Percentiles rank a stretch among this genome's conserved stretches.
These are phyloP conservation scores for Perilla frutescens DNA, from an alignment of 257 asterid species.

Conservation along the genomic window DNA sequence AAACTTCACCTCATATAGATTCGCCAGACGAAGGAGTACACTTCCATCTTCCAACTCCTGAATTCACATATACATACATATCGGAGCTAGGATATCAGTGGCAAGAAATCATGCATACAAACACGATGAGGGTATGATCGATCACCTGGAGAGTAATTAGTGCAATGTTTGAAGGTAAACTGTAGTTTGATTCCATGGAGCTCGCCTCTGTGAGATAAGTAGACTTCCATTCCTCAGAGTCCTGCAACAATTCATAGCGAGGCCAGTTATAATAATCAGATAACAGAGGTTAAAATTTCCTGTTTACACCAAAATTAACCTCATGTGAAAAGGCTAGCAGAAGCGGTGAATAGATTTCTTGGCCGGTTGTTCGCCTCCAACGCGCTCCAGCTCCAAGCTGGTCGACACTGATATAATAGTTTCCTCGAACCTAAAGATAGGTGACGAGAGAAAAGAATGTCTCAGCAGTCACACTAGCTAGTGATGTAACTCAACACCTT, in stretches of 20 bases:
- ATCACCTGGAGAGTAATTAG: constrained; percentile 83
- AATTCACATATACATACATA: constrained; percentile 22
- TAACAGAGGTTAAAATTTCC: neutral
- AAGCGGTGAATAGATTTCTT: constrained; percentile 90
- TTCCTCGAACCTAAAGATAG: constrained; percentile 72
- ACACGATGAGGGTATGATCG: neutral
- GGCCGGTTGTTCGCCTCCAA: constrained; percentile 87
- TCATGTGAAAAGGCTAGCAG: constrained; percentile 74
- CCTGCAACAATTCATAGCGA: constrained; percentile 46
- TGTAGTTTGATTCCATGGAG: constrained; percentile 67
- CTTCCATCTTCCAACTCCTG: constrained; percentile 69
- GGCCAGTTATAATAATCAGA: constrained; percentile 10
- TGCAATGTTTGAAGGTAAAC: constrained; percentile 75
- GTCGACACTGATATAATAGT: constrained; percentile 60
- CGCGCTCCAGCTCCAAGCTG: constrained; percentile 67
- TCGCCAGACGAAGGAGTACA: constrained; percentile 81
- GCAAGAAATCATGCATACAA: constrained; percentile 8
- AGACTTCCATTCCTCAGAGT: constrained; percentile 63
- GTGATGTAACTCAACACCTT: no score
- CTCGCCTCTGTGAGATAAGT: constrained; percentile 52
- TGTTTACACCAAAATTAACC: constrained; percentile 44
- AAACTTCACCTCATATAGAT: constrained; percentile 73
- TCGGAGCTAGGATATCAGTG: constrained; percentile 27
- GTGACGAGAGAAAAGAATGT: neutral
- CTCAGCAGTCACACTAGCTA: neutral